These are phyloP conservation scores for Paramecium octaurelia DNA, from an alignment of 73 alveolate species.

Conservation along the genomic window DNA sequence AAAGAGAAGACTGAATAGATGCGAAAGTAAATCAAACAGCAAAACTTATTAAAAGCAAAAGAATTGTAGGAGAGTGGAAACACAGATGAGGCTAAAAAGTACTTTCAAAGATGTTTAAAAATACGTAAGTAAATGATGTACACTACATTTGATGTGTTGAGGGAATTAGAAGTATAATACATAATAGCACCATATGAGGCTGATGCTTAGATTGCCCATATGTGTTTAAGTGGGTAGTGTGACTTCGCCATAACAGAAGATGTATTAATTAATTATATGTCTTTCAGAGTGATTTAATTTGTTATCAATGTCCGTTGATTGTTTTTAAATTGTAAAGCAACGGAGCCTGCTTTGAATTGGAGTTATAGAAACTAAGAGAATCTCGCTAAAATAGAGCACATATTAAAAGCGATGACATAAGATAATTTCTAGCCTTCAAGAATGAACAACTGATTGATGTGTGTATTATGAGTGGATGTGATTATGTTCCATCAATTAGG, in stretches of 20 bases:
- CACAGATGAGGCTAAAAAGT: conserved; percentile 80
- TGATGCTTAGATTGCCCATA: conserved; percentile 92
- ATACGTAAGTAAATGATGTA: conserved; percentile 82
- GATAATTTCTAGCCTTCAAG: conserved; percentile 58
- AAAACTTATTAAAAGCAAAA: conserved; percentile 77
- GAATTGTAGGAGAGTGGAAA: conserved; percentile 82
- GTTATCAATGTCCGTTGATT: conserved; percentile 85
- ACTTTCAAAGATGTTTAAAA: conserved; percentile 76
- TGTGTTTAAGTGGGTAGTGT: conserved; percentile 80
- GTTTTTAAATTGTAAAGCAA: conserved; percentile 80
- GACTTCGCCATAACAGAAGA: conserved; percentile 97
- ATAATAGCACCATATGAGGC: conserved; percentile 97
- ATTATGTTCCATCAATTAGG: conserved; percentile 86
- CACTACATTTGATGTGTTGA: conserved; percentile 82
- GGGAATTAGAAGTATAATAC: conserved; percentile 73
- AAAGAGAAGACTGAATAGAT: conserved; percentile 79
- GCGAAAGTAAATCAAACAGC: conserved; percentile 66
- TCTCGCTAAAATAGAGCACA: conserved; percentile 48
- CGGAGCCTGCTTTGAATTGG: conserved; percentile 82
- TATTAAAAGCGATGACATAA: conserved; percentile 60
- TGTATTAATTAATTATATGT: conserved; percentile 13
- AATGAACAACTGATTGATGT: conserved; percentile 73
- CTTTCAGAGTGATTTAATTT: conserved; percentile 81
- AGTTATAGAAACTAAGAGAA: conserved; percentile 58
- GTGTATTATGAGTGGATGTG: conserved; percentile 95